Evolutionary conservation across 805 yeast species (phyloP), one percentile per base, ranked within the genome.

Genomic region (Candida ipomoeae): DNA sequence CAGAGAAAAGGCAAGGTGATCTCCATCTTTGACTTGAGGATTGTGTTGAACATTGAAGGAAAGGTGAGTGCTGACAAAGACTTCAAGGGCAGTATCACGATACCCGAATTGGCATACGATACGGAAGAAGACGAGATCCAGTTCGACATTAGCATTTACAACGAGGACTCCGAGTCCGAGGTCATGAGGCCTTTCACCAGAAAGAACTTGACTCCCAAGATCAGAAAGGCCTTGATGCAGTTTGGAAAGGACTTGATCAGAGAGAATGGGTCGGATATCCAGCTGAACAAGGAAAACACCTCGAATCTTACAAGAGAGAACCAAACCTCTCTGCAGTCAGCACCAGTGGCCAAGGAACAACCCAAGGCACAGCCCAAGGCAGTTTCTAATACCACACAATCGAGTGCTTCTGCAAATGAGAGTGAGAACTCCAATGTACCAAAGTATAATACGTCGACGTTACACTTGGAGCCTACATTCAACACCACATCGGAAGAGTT

Each of bases 1-100:
- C 99, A 94, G 73, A 83, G 99, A 61, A 94, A 94, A 68, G 99
- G 99, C 14, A 91, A 92, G 67, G 95, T 92, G 23, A 91, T 94
- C 60, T 87, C 96, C 4, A 70, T 94, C 52, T 94, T 89, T 67
- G 99, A 94, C 62, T 73, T 94, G 64, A 79, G 83, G 54, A 53
- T 91, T 44, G 82, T 79, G 2, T 64, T 91, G 51, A 74, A 74
- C n/a, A 80, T 83, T 59, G 66, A 63, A 6, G 89, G 91, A 5
- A 52, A 52, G 34, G 37, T 46, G 14, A 47, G 46, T 6, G 59
- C 61, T 23, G 65, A 60, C 10, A 54, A 55, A 21, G 69, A 65
- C 6, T 82, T 81, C 45, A 70, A 74, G 42, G 99, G 99, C 29
- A 75, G 85, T 17, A 84, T 94, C 49, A 79, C 83, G 6, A 71